Base-by-base conservation (phyloP, 805 yeast species). In the Sungouiozyma ichnusensis region DNA sequence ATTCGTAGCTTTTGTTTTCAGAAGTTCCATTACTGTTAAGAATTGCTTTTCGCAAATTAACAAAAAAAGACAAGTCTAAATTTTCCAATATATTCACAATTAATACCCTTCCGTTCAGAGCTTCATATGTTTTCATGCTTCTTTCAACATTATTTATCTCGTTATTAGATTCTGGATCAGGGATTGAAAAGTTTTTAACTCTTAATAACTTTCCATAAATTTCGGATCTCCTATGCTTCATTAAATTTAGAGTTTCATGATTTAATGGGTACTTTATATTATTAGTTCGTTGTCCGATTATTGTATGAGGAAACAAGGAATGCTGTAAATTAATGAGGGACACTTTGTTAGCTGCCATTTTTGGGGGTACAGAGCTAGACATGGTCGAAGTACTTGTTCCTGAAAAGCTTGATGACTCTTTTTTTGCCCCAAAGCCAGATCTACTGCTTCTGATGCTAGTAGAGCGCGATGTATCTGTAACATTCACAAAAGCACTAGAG, bases 21-120 rank as follows among this genome's bases (percentile, higher is more conserved):
- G 18, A 35, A 16, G 17, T 43, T 31, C 42, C 43, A 42, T 37
- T 44, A 49, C n/a, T 42, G 38, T 14, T 45, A 45, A 15, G 54
- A 47, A 19, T 54, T 44, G 16, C 48, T 44, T 33, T 47, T 47
- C 33, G 20, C 29, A 52, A 49, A 44, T 60, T 59, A 18, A 54
- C 48, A 41, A 61, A 62, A 27, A 60, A 52, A 7, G 58, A 49
- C 35, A 62, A 43, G 44, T 62, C 64, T 16, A 62, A 31, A 35
- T 50, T 51, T 37, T 61, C 66, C 19, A 62, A 42, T 18, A 59
- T 46, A 17, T 53, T 53, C n/a, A 61, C 43, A 14, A 55, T 35
- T 14, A 48, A 37, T 4, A 55, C 48, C 16, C 57, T 53, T 16
- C 55, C 53, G 34, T 52, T 59, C n/a, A 61, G 50, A 27, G 55